Conservation (phyloP, 192 early-diverging fungal genomes). For the Linderina pennispora region DNA sequence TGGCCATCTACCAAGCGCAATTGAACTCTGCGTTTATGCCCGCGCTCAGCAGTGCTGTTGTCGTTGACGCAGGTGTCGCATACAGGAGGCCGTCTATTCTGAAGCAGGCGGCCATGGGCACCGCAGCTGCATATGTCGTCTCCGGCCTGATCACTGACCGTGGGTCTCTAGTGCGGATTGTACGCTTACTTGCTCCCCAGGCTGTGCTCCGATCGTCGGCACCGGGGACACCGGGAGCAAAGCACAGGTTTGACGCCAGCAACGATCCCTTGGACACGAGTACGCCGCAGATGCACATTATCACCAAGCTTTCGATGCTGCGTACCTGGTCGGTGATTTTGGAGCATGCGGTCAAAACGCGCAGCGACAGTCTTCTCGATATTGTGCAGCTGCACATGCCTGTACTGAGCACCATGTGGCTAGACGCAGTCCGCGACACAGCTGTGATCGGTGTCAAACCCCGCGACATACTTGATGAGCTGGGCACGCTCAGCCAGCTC, state of each 20-base stretch:
- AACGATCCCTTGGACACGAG: neutral
- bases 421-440: slow-evolving; percentile 28
- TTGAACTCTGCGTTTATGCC: slow-evolving; percentile 88
- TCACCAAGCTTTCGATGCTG: slow-evolving; percentile 13
- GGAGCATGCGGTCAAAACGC: neutral
- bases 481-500: neutral
- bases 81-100: neutral
- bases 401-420: slow-evolving; percentile 18
- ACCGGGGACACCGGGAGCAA: neutral
- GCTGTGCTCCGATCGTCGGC: neutral
- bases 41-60: slow-evolving; percentile 46
- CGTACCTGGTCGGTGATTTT: slow-evolving; percentile 18
- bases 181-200: slow-evolving; percentile 35
- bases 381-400: slow-evolving; percentile 14
- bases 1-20: slow-evolving; percentile 94
- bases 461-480: slow-evolving; percentile 10
- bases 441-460: slow-evolving; percentile 10
- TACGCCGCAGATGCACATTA: slow-evolving; percentile 18
- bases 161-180: slow-evolving; percentile 9
- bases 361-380: slow-evolving; percentile 4
- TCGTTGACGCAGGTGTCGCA: neutral
- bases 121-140: slow-evolving; percentile 21
- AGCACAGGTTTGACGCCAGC: neutral
- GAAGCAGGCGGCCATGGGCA: slow-evolving; percentile 13
- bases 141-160: slow-evolving; percentile 25